These are phyloP conservation scores for Moesziomyces sp. DNA, from an alignment of 1,284 basidiomycete genomes.

Conservation along the genomic window DNA sequence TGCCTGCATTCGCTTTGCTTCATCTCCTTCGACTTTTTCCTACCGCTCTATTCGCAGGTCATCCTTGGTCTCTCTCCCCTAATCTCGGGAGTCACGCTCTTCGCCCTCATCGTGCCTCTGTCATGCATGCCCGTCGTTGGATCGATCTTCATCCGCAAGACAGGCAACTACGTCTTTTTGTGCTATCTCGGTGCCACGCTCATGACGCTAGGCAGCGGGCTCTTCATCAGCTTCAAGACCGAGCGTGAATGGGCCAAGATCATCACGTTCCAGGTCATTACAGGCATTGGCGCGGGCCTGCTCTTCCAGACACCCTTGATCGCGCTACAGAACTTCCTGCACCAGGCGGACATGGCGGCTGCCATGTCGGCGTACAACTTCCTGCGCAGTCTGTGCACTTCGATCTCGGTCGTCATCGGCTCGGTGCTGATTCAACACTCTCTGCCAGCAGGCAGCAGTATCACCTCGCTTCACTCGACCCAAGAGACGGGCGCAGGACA, in stretches of 20 bases:
- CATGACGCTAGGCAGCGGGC: slow-evolving; percentile 11
- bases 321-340: slow-evolving; percentile 4
- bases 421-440: slow-evolving; percentile 13
- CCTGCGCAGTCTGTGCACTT: slow-evolving; percentile 8
- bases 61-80: slow-evolving; percentile 5
- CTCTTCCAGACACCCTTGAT: slow-evolving; percentile 12
- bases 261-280: slow-evolving; percentile 6
- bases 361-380: slow-evolving; percentile 12
- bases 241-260: slow-evolving; percentile 11
- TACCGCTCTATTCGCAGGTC: slow-evolving; percentile 10
- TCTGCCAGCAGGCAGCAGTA: not conserved
- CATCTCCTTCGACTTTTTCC: slow-evolving; percentile 12
- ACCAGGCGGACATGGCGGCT: slow-evolving; percentile 8
- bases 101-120: slow-evolving; percentile 7
- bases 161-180: slow-evolving; percentile 5
- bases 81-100: slow-evolving; percentile 9
- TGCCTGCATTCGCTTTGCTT: slow-evolving; percentile 4
- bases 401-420: slow-evolving; percentile 10
- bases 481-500: not conserved
- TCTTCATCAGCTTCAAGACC: slow-evolving; percentile 13
- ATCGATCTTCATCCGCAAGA: slow-evolving; percentile 7
- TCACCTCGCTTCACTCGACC: slow-evolving; percentile 6
- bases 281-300: slow-evolving; percentile 3
- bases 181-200: slow-evolving; percentile 1
- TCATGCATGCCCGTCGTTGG: slow-evolving; percentile 8